These are phyloP conservation scores for Leccinum arenicola DNA, from an alignment of 768 basidiomycete species.

Conservation along the genomic window DNA sequence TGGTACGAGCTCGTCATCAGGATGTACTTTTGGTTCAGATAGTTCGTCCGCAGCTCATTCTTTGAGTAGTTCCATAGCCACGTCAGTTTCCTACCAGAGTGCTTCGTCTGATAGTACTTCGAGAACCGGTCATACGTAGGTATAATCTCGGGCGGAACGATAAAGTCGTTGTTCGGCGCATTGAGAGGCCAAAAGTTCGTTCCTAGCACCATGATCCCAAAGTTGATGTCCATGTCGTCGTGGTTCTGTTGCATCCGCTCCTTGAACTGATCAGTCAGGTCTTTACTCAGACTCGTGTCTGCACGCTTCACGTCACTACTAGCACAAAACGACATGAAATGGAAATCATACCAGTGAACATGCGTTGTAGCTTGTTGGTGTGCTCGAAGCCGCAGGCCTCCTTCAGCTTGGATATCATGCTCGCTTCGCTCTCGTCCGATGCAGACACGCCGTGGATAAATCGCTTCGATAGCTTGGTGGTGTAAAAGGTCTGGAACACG, in stretches of 20 bases:
- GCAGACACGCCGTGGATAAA: constrained; percentile 89
- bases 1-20: constrained; percentile 95
- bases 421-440: constrained; percentile 94
- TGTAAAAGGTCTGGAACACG: constrained; percentile 98
- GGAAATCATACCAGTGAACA: constrained; percentile 78
- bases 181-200: constrained; percentile 95
- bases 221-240: constrained; percentile 84
- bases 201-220: constrained; percentile 90
- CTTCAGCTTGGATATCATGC: constrained; percentile 98
- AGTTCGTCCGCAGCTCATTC: constrained; percentile 93
- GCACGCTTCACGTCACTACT: constrained; percentile 7
- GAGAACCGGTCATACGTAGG: constrained; percentile 89
- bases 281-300: constrained; percentile 96
- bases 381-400: constrained; percentile 97
- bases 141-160: constrained; percentile 83
- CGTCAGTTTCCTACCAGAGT: constrained; percentile 91
- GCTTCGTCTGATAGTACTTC: constrained; percentile 90
- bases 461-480: constrained; percentile 88
- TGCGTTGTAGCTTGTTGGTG: constrained; percentile 91
- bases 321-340: neutral
- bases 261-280: constrained; percentile 93
- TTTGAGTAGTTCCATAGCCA: constrained; percentile 99
- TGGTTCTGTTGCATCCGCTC: constrained; percentile 87
- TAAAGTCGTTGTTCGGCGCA: constrained; percentile 80
- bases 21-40: constrained; percentile 93